Conservation (phyloP, 352 stramenopile species). For the Peronosclerospora sorghi region DNA sequence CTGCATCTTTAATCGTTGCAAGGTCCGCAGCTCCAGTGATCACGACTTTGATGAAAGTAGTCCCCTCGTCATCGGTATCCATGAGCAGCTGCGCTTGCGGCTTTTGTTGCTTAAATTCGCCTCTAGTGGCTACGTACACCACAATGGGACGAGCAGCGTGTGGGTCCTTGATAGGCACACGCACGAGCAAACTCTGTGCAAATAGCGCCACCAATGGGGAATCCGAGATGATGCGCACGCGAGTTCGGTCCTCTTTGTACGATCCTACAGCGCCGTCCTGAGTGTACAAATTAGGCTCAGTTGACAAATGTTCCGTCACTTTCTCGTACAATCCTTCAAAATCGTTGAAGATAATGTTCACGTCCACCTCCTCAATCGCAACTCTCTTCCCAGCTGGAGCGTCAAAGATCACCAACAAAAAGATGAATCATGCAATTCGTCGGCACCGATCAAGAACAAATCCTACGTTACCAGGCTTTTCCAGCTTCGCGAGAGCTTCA, state of each 20-base stretch:
- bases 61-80: slow-evolving; percentile 54
- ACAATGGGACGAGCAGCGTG: slow-evolving; percentile 69
- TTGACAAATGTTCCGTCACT: slow-evolving; percentile 61
- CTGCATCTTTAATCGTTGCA: slow-evolving; percentile 35
- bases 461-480: slow-evolving; percentile 33
- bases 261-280: slow-evolving; percentile 71
- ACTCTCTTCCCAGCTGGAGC: slow-evolving; percentile 43
- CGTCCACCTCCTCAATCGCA: slow-evolving; percentile 48
- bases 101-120: slow-evolving; percentile 49
- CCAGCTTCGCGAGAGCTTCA: slow-evolving; percentile 45
- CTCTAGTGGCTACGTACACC: slow-evolving; percentile 52
- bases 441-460: not conserved
- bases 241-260: slow-evolving; percentile 62
- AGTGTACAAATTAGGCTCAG: slow-evolving; percentile 44
- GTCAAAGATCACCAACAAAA: not conserved
- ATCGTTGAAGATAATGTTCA: slow-evolving; percentile 51
- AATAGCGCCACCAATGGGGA: slow-evolving; percentile 61
- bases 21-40: slow-evolving; percentile 48
- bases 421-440: not conserved
- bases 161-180: slow-evolving; percentile 48
- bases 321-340: slow-evolving; percentile 60
- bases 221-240: slow-evolving; percentile 72
- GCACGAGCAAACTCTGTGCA: slow-evolving; percentile 58
- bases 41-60: slow-evolving; percentile 60
- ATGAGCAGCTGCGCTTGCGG: slow-evolving; percentile 48